Base-by-base conservation (phyloP, 352 stramenopile species). In the Pythium dissotocum region DNA sequence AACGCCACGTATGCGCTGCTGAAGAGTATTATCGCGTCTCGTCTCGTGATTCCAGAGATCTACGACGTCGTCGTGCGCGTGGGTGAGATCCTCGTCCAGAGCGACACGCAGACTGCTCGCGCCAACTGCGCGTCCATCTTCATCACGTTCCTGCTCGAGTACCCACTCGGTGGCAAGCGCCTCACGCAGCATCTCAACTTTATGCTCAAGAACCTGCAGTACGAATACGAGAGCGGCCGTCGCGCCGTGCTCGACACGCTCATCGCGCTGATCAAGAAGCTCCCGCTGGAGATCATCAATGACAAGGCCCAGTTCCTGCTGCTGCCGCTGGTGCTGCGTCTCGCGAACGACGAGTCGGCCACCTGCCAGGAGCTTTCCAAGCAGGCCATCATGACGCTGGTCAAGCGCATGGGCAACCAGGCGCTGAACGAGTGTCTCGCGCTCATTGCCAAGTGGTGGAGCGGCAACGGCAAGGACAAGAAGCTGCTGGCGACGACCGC, bases 31-130 rank as follows among this genome's bases (percentile, higher is more conserved):
- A 85, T 95, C 42, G 86, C 88, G 33, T 96, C 90, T 6, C 90
- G 82, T 24, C 95, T 97, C 35, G 85, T 98, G 13, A 97, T 98
- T 53, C 80, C 94, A 51, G 95, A 98, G 71, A 88, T 99, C 62
- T 99, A 99, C 76, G 97, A 99, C 71, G 81, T 99, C 14, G 98
- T 99, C 82, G 86, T 98, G 52, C 90, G 88, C 56, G 85, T 99
- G 26, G 88, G 97, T 7, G 91, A 98, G 77, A 82, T 99, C 56
- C 81, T 97, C 24, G 94, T 99, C 53, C 91, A 97, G 65, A 98
- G 90, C 67, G 90, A 98, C 49, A 91, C 94, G 16, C 76, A 86
- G 55, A 90, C 84, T 26, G 86, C 98, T 28, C 90, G 96, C 33
- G 53, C 86, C 36, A 89, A 89, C 73, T 97, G 83, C 67, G 82